phyloP scores from a whole-genome alignment of 2,329 filamentous ascomycete genomes.

The Metarhizium robertsii region DNA sequence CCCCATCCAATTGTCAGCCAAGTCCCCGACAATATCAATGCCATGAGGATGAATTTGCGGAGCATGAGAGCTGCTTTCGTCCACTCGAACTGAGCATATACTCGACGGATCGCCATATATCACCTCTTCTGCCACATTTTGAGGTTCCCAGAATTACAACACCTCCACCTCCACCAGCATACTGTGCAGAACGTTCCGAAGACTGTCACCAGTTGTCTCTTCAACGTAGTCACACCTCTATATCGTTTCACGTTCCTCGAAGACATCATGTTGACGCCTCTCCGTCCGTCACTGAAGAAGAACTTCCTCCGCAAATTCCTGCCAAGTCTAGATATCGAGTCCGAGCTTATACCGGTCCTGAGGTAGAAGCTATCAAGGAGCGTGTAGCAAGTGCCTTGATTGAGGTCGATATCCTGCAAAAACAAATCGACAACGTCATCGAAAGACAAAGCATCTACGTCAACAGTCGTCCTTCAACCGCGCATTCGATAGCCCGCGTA shows the following conservation, averaged over 20 bases:
- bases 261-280: conserved; percentile 24
- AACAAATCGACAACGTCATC: conserved; percentile 49
- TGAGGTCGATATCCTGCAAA: conserved; percentile 49
- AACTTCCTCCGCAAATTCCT: conserved; percentile 27
- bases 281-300: conserved; percentile 14
- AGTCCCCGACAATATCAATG: not conserved
- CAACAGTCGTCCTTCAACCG: conserved; percentile 43
- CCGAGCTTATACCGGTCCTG: conserved; percentile 35
- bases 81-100: conserved; percentile 50
- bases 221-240: conserved; percentile 38
- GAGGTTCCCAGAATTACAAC: conserved; percentile 28
- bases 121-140: conserved; percentile 47
- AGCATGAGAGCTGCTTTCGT: conserved; percentile 32
- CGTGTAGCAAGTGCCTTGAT: conserved; percentile 47
- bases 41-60: conserved; percentile 9
- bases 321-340: conserved; percentile 29
- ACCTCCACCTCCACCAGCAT: conserved; percentile 27
- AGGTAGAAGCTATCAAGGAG: conserved; percentile 42
- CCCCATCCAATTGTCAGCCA: conserved; percentile 5
- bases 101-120: conserved; percentile 31
- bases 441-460: conserved; percentile 51
- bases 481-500: conserved; percentile 28
- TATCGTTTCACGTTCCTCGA: conserved; percentile 48
- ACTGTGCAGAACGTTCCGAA: conserved; percentile 21
- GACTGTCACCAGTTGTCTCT: conserved; percentile 23